These are phyloP conservation scores for Bipolaris sorokiniana DNA, from an alignment of 2,329 filamentous ascomycete genomes.

Conservation along the genomic window DNA sequence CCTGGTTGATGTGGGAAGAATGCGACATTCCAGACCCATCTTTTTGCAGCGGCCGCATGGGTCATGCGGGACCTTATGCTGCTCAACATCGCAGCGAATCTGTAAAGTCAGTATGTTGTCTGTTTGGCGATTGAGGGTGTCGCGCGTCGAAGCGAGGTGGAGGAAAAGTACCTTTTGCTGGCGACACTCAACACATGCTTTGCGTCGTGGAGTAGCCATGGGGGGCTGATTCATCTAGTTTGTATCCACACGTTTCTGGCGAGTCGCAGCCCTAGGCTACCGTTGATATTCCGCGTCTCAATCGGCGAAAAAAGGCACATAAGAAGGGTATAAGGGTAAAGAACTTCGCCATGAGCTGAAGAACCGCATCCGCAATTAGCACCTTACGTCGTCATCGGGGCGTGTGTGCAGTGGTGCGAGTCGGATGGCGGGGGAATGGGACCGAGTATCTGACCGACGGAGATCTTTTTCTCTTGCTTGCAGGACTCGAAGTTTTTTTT, in stretches of 20 bases:
- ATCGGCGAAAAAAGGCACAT: constrained; percentile 38
- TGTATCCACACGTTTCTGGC: constrained; percentile 31
- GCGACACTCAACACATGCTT: constrained; percentile 48
- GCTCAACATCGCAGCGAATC: constrained; percentile 50
- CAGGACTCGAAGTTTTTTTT: constrained; percentile 26
- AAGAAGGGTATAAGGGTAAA: constrained; percentile 24
- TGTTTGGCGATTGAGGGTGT: constrained; percentile 4
- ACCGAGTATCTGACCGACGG: constrained; percentile 39
- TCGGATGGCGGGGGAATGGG: constrained; percentile 42
- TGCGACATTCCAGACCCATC: constrained; percentile 46
- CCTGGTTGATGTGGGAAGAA: constrained; percentile 46
- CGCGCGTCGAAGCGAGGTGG: constrained; percentile 5
- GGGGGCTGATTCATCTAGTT: constrained; percentile 27
- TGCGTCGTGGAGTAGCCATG: constrained; percentile 45
- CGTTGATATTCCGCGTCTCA: constrained; percentile 23
- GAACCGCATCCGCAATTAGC: constrained; percentile 29
- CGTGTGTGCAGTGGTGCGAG: constrained; percentile 33
- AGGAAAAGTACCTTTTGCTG: constrained; percentile 46
- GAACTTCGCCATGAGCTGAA: constrained; percentile 26
- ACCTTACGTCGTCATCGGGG: constrained; percentile 44
- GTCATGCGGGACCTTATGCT: constrained; percentile 47
- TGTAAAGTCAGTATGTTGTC: constrained; percentile 26
- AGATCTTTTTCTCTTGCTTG: constrained; percentile 24
- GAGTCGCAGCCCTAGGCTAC: constrained; percentile 27
- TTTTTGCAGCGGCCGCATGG: constrained; percentile 45